Base-by-base conservation (phyloP, 805 yeast species). In the Ogataea populi-albae region DNA sequence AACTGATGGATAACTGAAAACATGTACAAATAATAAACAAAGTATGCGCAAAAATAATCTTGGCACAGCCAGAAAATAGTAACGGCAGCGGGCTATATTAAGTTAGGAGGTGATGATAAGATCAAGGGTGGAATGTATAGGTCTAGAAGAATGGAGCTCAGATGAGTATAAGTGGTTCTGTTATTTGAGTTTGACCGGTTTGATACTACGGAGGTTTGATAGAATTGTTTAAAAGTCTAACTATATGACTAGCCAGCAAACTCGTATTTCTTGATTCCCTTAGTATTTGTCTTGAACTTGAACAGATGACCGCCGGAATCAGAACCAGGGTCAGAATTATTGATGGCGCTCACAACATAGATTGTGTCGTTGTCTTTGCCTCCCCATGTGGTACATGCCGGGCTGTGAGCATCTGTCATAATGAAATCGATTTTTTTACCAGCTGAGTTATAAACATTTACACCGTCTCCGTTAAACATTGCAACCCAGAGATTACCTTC, bases 351-450 rank as follows among this genome's bases (percentile, higher is more conserved):
- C 1, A 53, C 57, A 11, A 50, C 50, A 35, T 52, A 57, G 11
- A 60, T 27, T 9, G 46, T 48, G 40, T 52, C 46, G 34, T 50
- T 46, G 34, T 59, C 39, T 17, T 41, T 41, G 5, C 64, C 64
- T 11, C 64, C 66, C 66, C 66, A 61, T 3, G 64, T 51, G 21
- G 64, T 57, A 40, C 65, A 61, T 15, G 65, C 55, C 23, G 46
- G 40, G 25, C 43, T 38, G 25, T 30, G 27, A 6, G 54, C 52
- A 20, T 55, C 47, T 23, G 45, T 34, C 27, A 37, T 37, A 26
- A 54, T 46, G 11, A 46, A 40, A 37, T 46, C 43, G 32, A 57
- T 37, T 28, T 46, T 34, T 28, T 56, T 43, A 14, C 65, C 65
- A 18, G 43, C 16, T 9, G 58, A 54, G 30, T 41, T 45, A 31